Evolutionary conservation across 1,284 basidiomycete species (phyloP).

Genomic region (Papiliotrema fonsecae): DNA sequence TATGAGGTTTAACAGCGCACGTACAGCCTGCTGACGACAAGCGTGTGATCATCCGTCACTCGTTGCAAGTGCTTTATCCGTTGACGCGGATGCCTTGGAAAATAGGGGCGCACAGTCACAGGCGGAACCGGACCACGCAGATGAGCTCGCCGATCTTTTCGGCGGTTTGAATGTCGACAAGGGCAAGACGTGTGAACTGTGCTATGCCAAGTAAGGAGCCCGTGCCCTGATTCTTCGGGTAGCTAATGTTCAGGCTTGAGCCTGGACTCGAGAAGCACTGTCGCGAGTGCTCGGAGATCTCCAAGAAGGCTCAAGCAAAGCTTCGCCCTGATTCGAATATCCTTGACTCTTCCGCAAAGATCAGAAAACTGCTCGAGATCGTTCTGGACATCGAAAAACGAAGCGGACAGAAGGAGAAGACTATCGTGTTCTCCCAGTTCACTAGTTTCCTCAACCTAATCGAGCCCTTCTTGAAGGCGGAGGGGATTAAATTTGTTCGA

Average conservation of each 20-base stretch:
- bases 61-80: constrained; percentile 66
- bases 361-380: constrained; percentile 72
- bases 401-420: constrained; percentile 68
- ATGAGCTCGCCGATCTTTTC: constrained; percentile 72
- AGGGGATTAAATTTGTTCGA: constrained; percentile 68
- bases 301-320: constrained; percentile 12
- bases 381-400: constrained; percentile 62
- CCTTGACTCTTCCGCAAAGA: constrained; percentile 77
- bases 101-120: constrained; percentile 54
- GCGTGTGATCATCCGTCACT: constrained; percentile 85
- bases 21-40: too few species aligned
- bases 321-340: constrained; percentile 26
- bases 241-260: constrained; percentile 7
- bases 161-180: constrained; percentile 61
- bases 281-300: constrained; percentile 15
- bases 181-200: constrained; percentile 66
- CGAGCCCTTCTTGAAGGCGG: constrained; percentile 68
- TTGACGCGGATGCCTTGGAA: constrained; percentile 69
- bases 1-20: constrained; percentile 48
- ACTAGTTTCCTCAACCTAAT: constrained; percentile 85
- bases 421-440: constrained; percentile 70
- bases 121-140: constrained; percentile 59
- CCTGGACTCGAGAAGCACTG: constrained; percentile 9
- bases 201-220: constrained; percentile 59
- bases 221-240: not conserved